Evolutionary conservation across 2,329 filamentous ascomycete genomes (phyloP).

Genomic region (Nannizziopsis barbatae): DNA sequence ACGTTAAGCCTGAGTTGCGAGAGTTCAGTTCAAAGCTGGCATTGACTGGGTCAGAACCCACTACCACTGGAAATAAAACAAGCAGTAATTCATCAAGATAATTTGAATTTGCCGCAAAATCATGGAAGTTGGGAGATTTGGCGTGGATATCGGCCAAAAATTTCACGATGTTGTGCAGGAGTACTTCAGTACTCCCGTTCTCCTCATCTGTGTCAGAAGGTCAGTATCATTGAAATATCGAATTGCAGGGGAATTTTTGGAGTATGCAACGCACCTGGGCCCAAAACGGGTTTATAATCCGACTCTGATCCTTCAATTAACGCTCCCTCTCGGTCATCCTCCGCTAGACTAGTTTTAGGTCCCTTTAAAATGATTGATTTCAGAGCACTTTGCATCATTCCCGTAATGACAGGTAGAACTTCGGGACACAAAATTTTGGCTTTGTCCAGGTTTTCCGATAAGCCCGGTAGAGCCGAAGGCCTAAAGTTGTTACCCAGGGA

Average conservation of each 20-base stretch:
- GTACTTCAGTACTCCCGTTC: slow-evolving; percentile 42
- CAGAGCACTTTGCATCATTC: slow-evolving; percentile 78
- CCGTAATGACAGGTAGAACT: slow-evolving; percentile 64
- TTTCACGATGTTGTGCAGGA: slow-evolving; percentile 64
- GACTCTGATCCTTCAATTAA: slow-evolving; percentile 1
- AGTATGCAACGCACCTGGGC: background rate
- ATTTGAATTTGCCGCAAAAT: slow-evolving; percentile 68
- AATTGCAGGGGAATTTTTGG: background rate
- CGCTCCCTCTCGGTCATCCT: slow-evolving; percentile 9
- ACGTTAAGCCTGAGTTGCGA: slow-evolving; percentile 65
- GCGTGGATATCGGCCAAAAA: slow-evolving; percentile 69
- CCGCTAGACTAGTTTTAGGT: slow-evolving; percentile 34
- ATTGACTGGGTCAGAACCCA: slow-evolving; percentile 71
- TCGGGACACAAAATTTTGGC: slow-evolving; percentile 63
- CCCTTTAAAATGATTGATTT: slow-evolving; percentile 53
- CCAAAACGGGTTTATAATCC: background rate
- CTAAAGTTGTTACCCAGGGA: slow-evolving; percentile 65
- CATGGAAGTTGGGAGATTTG: slow-evolving; percentile 66
- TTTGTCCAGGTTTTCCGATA: slow-evolving; percentile 51
- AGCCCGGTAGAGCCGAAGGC: slow-evolving; percentile 59
- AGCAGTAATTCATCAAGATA: slow-evolving; percentile 71
- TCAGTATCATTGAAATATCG: background rate
- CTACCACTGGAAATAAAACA: slow-evolving; percentile 75
- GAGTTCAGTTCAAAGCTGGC: slow-evolving; percentile 82
- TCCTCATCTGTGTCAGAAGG: background rate